phyloP scores from a whole-genome alignment of 345 rosid species.

The Lumnitzera littorea region DNA sequence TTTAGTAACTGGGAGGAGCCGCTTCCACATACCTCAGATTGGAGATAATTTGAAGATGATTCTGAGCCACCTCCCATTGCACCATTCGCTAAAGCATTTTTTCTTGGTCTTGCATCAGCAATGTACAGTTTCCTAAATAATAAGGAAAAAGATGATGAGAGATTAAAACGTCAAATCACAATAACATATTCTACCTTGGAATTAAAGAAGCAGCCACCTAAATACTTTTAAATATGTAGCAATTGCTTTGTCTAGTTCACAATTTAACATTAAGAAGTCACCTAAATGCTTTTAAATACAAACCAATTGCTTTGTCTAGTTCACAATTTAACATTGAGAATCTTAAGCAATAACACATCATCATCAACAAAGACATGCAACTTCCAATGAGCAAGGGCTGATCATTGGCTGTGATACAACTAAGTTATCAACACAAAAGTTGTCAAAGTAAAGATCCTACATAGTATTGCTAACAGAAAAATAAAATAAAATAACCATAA shows the following conservation, averaged over 20 bases:
- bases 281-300: neutral
- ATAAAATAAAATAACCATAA: too few relatives aligned
- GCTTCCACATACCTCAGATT: conserved; percentile 69
- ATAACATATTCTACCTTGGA: neutral
- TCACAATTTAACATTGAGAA: too few relatives aligned
- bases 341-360: too few relatives aligned
- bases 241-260: too few relatives aligned
- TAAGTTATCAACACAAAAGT: too few relatives aligned
- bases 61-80: conserved; percentile 99
- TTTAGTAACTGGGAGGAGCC: conserved; percentile 1
- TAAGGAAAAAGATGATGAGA: conserved; percentile 1
- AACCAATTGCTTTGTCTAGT: neutral
- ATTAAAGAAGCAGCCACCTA: neutral
- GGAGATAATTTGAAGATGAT: conserved; percentile 89
- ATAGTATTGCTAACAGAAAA: too few relatives aligned
- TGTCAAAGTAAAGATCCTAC: too few relatives aligned
- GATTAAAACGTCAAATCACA: neutral
- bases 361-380: too few relatives aligned
- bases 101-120: conserved; percentile 97
- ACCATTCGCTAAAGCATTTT: conserved; percentile 98
- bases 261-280: too few relatives aligned
- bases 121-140: conserved; percentile 76
- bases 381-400: too few relatives aligned
- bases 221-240: neutral
- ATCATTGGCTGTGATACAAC: too few relatives aligned